Evolutionary conservation across 164 flowering plant species (phyloP).

Genomic region (Amborella trichopoda): DNA sequence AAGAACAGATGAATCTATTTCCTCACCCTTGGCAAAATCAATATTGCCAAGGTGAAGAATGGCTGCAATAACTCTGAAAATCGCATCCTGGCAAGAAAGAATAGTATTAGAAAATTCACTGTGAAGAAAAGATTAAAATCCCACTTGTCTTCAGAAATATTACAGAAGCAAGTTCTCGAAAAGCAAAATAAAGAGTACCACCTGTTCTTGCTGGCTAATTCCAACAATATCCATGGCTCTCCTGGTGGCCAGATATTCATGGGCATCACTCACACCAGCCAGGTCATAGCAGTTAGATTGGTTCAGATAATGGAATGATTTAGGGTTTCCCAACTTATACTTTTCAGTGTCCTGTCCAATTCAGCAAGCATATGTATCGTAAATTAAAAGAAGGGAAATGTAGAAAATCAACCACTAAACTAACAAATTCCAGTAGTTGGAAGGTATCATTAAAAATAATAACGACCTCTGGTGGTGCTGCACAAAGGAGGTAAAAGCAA

Average conservation of each 20-base stretch:
- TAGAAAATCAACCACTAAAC: background rate
- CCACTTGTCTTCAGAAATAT: background rate
- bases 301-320: conserved; percentile 81
- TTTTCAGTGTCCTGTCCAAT: conserved; percentile 50
- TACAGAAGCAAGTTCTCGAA: background rate
- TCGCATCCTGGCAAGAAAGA: conserved; percentile 49
- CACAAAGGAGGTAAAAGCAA: conserved; percentile 80
- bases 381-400: background rate
- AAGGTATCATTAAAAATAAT: background rate
- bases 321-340: conserved; percentile 71
- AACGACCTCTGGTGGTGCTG: conserved; percentile 65
- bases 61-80: conserved; percentile 78
- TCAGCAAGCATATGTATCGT: background rate
- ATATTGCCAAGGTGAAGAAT: conserved; percentile 84
- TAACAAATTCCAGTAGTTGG: background rate
- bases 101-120: conserved; percentile 1
- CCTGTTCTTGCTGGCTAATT: conserved; percentile 71
- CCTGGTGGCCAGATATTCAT: conserved; percentile 64
- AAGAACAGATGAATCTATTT: conserved; percentile 49
- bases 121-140: background rate
- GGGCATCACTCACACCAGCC: conserved; percentile 56
- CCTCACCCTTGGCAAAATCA: conserved; percentile 55
- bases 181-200: conserved; percentile 11
- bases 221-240: conserved; percentile 90
- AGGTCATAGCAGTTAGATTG: conserved; percentile 83